phyloP scores from a whole-genome alignment of 257 asterid genomes.

The Oldenlandia corymbosa region DNA sequence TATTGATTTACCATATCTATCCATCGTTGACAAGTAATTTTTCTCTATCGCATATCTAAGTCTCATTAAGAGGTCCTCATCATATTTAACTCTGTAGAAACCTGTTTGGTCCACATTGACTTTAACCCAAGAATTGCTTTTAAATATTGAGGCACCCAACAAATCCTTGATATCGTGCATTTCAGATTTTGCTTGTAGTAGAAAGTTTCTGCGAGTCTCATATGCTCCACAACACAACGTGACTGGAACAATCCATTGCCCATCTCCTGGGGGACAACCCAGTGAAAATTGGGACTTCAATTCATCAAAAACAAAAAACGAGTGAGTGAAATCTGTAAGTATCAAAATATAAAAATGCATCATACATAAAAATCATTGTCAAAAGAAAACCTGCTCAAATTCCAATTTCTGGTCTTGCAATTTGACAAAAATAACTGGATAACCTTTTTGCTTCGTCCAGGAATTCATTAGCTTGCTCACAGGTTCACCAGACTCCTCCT shows the following conservation, averaged over 20 bases:
- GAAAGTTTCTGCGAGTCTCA: constrained; percentile 53
- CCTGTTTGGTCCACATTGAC: constrained; percentile 80
- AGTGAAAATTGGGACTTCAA: constrained; percentile 69
- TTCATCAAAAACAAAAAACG: constrained; percentile 14
- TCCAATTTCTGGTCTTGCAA: constrained; percentile 61
- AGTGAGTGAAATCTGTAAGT: background rate
- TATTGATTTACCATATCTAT: constrained; percentile 56
- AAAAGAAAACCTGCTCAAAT: constrained; percentile 66
- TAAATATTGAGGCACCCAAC: constrained; percentile 38
- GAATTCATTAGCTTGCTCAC: constrained; percentile 76
- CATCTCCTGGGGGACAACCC: constrained; percentile 69
- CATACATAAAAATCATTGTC: constrained; percentile 1
- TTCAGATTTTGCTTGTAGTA: constrained; percentile 58
- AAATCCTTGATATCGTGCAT: constrained; percentile 52
- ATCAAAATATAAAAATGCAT: background rate
- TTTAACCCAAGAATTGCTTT: constrained; percentile 65
- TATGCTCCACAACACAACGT: constrained; percentile 67
- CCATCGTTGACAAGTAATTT: constrained; percentile 64
- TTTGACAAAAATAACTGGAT: constrained; percentile 80
- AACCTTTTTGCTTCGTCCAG: constrained; percentile 90
- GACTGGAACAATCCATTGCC: constrained; percentile 88
- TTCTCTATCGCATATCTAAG: constrained; percentile 79
- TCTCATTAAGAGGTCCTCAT: constrained; percentile 68
- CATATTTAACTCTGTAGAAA: constrained; percentile 85
- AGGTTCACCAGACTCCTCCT: constrained; percentile 84